Base-by-base conservation (phyloP, 1,139 yeast species). In the Suhomyces anneliseae region DNA sequence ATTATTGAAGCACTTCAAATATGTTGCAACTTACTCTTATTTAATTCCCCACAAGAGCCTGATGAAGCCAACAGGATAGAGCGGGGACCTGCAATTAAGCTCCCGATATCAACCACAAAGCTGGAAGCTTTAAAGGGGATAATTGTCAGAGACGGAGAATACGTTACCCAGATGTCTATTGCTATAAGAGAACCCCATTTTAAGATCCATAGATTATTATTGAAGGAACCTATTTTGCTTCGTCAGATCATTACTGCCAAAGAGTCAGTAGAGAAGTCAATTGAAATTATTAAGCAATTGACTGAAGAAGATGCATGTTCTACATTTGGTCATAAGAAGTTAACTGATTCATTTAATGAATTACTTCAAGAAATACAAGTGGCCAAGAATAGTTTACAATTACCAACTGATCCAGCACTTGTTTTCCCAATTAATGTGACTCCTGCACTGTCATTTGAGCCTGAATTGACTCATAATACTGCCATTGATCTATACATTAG, bases 71-170 rank as follows among this genome's bases (percentile, higher is more conserved):
- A 58, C 31, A 57, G 54, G 34, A 62, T 61, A 10, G 73, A 68
- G 48, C 48, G 70, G 11, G 78, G 77, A 0, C 76, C 76, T 0
- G 52, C 74, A 1, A 61, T 74, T 32, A 75, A 72, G 48, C 58
- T 75, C 15, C 76, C 80, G 1, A 62, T 74, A 9, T 64, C 74
- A 1, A 62, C 71, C 19, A 61, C 65, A 31, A 70, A 70, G 47
- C 70, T 66, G 68, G 79, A 74, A 45, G 59, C 62, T 7, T 51
- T 75, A 24, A 74, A 74, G 47, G 80, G 80, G 0, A 68, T 73
- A 7, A 53, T 74, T 7, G 70, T 69, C 4, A 58, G 80, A 38
- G 78, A 75, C 50, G 79, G 79, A 0, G 68, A 70, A 0, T 65
- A 64, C 45, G 56, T 75, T 14, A 70, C 71, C 27, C 65, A 69